Percentiles rank a stretch among this genome's conserved stretches.
These are phyloP conservation scores for Yamadazyma siamensis DNA, from an alignment of 1,139 yeast species.

Conservation along the genomic window DNA sequence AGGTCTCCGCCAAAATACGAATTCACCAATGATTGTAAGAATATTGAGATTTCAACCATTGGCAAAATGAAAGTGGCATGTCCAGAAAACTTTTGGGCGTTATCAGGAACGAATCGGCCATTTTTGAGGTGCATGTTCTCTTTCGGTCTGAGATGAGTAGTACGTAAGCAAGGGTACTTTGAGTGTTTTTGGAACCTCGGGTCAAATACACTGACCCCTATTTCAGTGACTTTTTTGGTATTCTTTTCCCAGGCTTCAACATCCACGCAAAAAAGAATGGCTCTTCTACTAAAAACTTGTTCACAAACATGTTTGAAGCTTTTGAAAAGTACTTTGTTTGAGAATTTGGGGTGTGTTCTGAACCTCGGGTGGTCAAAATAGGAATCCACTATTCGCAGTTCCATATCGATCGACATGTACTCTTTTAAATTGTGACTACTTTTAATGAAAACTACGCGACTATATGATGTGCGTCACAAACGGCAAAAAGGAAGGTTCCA, in stretches of 20 bases:
- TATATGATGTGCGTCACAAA: too few relatives aligned
- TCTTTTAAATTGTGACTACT: too few relatives aligned
- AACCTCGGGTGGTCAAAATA: too few relatives aligned
- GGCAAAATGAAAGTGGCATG: slow-evolving; percentile 50
- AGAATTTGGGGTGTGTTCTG: slow-evolving; percentile 11
- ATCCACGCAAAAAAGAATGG: slow-evolving; percentile 54
- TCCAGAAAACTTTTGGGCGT: slow-evolving; percentile 52
- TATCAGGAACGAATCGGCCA: slow-evolving; percentile 61
- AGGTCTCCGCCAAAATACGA: slow-evolving; percentile 28
- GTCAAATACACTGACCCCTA: slow-evolving; percentile 67
- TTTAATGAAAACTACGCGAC: too few relatives aligned
- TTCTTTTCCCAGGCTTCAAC: slow-evolving; percentile 63
- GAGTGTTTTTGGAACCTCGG: slow-evolving; percentile 45
- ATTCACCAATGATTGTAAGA: slow-evolving; percentile 41
- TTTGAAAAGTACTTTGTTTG: slow-evolving; percentile 13
- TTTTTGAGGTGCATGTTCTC: slow-evolving; percentile 50
- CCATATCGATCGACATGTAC: too few relatives aligned
- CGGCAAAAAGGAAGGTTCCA: slow-evolving; percentile 59
- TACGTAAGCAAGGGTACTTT: slow-evolving; percentile 41
- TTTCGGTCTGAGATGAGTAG: slow-evolving; percentile 54
- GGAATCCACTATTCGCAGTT: too few relatives aligned
- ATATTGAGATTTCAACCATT: slow-evolving; percentile 29
- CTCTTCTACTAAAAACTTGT: slow-evolving; percentile 25
- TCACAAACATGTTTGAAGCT: slow-evolving; percentile 7
- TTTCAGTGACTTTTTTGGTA: slow-evolving; percentile 51